Conservation (phyloP, 129 eudicot genomes). For the Arctium lappa region DNA sequence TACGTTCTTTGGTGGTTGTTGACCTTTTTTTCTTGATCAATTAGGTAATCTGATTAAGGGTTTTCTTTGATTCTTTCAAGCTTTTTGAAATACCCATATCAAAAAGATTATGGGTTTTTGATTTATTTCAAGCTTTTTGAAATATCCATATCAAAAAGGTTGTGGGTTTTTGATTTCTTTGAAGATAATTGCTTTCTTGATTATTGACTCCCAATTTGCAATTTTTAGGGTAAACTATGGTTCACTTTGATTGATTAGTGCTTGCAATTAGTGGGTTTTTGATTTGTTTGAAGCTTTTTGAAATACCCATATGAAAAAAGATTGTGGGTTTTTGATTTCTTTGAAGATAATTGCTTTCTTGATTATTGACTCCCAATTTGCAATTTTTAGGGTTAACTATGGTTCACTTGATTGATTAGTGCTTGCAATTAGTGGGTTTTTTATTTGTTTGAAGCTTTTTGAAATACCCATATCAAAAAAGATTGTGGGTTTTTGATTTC, state of each 20-base stretch:
- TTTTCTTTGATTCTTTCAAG: not conserved
- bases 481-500: conserved; percentile 3
- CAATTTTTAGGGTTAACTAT: conserved; percentile 12
- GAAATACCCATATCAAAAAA: conserved; percentile 20
- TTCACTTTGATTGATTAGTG: conserved; percentile 10
- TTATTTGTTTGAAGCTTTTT: conserved; percentile 9
- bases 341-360: not conserved
- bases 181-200: not conserved
- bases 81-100: not conserved
- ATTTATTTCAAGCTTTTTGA: conserved; percentile 7
- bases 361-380: not conserved
- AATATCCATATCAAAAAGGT: not conserved
- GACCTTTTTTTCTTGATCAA: conserved; percentile 27
- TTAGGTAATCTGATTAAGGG: conserved; percentile 8
- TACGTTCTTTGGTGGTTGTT: conserved; percentile 35
- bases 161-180: not conserved
- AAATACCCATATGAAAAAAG: not conserved
- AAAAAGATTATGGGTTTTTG: not conserved
- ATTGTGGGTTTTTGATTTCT: not conserved
- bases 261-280: not conserved
- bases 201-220: conserved; percentile 1
- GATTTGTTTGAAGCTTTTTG: conserved; percentile 5
- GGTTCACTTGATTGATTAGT: conserved; percentile 9
- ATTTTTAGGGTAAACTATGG: conserved; percentile 6
- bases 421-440: not conserved